Evolutionary conservation across 345 rosid genomes (phyloP).

Genomic region (Acer campestre): DNA sequence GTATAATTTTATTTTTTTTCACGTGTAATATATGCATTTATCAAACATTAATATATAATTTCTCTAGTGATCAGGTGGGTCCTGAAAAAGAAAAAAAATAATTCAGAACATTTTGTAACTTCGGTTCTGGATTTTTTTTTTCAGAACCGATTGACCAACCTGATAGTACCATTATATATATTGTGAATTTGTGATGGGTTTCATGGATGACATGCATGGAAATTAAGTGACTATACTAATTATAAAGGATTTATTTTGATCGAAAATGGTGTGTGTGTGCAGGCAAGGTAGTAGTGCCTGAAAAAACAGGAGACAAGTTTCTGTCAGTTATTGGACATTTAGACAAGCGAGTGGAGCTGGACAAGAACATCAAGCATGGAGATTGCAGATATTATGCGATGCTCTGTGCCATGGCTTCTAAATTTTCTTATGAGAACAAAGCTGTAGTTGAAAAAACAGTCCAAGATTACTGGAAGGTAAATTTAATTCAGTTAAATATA

Average conservation of each 20-base stretch:
- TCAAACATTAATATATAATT: too few relatives aligned
- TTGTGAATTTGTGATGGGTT: not conserved
- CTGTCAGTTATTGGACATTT: constrained; percentile 22
- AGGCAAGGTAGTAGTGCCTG: constrained; percentile 27
- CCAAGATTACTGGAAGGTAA: constrained; percentile 29
- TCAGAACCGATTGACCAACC: too few relatives aligned
- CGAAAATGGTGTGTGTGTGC: not conserved
- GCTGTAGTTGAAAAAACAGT: constrained; percentile 23
- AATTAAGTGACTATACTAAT: too few relatives aligned
- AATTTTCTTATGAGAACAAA: constrained; percentile 26
- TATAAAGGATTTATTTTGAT: not conserved
- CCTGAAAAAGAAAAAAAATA: too few relatives aligned
- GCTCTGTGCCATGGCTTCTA: constrained; percentile 33
- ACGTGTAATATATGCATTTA: too few relatives aligned
- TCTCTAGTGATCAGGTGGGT: too few relatives aligned
- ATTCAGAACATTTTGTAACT: too few relatives aligned
- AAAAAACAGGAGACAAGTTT: constrained; percentile 14
- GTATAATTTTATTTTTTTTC: not conserved
- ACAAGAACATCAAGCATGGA: constrained; percentile 21
- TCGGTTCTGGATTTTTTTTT: too few relatives aligned
- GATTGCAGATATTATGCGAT: constrained; percentile 22
- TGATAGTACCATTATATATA: too few relatives aligned
- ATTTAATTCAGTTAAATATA: too few relatives aligned
- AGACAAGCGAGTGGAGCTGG: constrained; percentile 25
- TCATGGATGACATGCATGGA: not conserved